Evolutionary conservation across 345 rosid species (phyloP), one percentile per base, ranked within the genome.

Genomic region (Odontarrhena argentea): DNA sequence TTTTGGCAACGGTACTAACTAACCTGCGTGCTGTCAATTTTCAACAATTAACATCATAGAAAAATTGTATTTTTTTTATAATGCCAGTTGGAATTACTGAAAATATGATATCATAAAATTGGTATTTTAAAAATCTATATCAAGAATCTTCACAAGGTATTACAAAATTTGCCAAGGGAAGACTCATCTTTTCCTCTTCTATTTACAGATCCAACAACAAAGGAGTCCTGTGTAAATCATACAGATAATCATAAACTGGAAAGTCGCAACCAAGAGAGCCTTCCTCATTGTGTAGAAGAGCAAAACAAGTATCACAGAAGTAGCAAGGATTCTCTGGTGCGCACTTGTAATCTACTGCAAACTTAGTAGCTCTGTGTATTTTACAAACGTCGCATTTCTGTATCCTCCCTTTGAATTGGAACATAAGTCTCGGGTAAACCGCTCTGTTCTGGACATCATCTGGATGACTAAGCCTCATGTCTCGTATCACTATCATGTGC

Each of bases 401-500:
- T 8, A 54, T 41, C 6, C 84, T 81, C 8, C 13, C 43, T 67
- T 91, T 94, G 7, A 61, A 32, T 57, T 78, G 86, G 52, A 79
- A 88, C 42, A 65, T 53, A 32, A 73, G 50, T 57, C 84, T 74
- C 0, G 97, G 97, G 85, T 91, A 94, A 63, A 86, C 87, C 15
- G 81, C 75, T 40, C 83, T 82, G 49, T 71, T 83, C 41, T 81
- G 85, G 42, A 81, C 68, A 63, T 94, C 97, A 11, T 88, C 96
- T 0, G 84, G 86, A 74, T 91, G 92, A 68, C 78, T 79, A 80
- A 83, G 69, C 77, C 96, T 87, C 95, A 88, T 86, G 79, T 94
- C 97, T 42, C 92, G 63, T 41, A 94, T 81, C 56, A 90, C 87
- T 41, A 93, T 63, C 59, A 78, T 80, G 79, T 93, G 97, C 82